Percentiles rank a stretch among this genome's conserved stretches.
Evolutionary conservation across 768 basidiomycete species (phyloP).

Genomic region (Gymnopilus junonius): DNA sequence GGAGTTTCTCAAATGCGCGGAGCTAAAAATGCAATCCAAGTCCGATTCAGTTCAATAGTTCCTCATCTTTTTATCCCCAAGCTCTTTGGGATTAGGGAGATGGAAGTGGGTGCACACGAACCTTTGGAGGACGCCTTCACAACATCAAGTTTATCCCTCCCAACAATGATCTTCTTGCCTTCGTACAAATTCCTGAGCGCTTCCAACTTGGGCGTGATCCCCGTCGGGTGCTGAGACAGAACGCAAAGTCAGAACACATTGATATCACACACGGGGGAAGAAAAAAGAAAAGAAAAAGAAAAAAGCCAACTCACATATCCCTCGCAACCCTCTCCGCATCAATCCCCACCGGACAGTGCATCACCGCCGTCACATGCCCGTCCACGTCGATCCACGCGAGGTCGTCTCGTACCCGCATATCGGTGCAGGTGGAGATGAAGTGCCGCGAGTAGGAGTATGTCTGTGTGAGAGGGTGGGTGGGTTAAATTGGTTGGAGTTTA

Average conservation of each 20-base stretch:
- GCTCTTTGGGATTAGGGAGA: neutral
- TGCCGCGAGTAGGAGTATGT: slow-evolving; percentile 96
- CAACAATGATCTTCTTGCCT: slow-evolving; percentile 98
- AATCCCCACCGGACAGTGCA: slow-evolving; percentile 94
- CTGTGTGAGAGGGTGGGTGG: slow-evolving; percentile 27
- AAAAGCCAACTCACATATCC: slow-evolving; percentile 66
- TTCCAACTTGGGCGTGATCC: slow-evolving; percentile 89
- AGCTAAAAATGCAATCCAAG: too few species aligned
- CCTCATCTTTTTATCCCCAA: too few species aligned
- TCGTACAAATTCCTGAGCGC: slow-evolving; percentile 85
- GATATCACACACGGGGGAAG: too few species aligned
- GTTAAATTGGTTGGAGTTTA: neutral
- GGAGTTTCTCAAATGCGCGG: slow-evolving; percentile 92
- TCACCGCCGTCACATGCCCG: slow-evolving; percentile 81
- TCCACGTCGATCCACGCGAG: slow-evolving; percentile 78
- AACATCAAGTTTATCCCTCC: slow-evolving; percentile 97
- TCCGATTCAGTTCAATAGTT: too few species aligned
- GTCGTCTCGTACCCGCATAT: slow-evolving; percentile 95
- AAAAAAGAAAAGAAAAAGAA: neutral
- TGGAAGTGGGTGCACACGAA: slow-evolving; percentile 24
- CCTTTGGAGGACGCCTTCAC: slow-evolving; percentile 97
- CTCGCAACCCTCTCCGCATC: slow-evolving; percentile 88
- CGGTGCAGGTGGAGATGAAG: slow-evolving; percentile 92
- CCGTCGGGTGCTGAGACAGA: too few species aligned
- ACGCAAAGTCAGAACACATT: too few species aligned